Evolutionary conservation across 176 grass and related monocot species (phyloP).

Genomic region (Coix lacrymajobi): DNA sequence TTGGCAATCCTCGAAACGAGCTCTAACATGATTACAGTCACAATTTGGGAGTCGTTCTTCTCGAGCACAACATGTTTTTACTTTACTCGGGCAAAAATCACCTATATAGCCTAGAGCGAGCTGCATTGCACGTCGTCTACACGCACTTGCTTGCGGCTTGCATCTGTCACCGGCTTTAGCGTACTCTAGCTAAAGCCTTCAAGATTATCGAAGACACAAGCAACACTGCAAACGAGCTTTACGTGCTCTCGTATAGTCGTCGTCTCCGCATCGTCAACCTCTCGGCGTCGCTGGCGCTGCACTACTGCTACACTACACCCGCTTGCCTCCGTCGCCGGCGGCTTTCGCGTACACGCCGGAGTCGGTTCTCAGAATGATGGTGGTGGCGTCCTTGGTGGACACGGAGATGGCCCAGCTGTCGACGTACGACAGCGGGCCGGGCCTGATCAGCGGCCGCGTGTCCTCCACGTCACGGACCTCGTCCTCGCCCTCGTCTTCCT

Average conservation of each 20-base stretch:
- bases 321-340: conserved; percentile 44
- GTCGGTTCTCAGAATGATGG: conserved; percentile 54
- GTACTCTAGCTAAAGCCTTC: too few species aligned
- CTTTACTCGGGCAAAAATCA: too few species aligned
- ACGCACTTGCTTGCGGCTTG: too few species aligned
- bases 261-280: background rate
- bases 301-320: background rate
- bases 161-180: too few species aligned
- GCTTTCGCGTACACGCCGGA: conserved; percentile 37
- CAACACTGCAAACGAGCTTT: background rate
- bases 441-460: conserved; percentile 36
- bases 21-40: too few species aligned
- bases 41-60: too few species aligned
- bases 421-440: conserved; percentile 52
- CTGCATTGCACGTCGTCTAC: too few species aligned
- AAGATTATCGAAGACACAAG: background rate
- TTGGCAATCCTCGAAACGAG: too few species aligned
- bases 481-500: conserved; percentile 45
- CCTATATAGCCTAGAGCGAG: too few species aligned
- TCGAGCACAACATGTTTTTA: too few species aligned
- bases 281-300: background rate
- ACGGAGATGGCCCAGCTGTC: conserved; percentile 75
- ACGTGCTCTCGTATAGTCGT: background rate
- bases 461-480: conserved; percentile 39
- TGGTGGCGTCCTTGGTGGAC: conserved; percentile 56